A percentile compares a stretch with the other conserved stretches of the same genome.
phyloP scores from a whole-genome alignment of 192 early-diverging fungal species.

The Hyaloraphidium curvatum region DNA sequence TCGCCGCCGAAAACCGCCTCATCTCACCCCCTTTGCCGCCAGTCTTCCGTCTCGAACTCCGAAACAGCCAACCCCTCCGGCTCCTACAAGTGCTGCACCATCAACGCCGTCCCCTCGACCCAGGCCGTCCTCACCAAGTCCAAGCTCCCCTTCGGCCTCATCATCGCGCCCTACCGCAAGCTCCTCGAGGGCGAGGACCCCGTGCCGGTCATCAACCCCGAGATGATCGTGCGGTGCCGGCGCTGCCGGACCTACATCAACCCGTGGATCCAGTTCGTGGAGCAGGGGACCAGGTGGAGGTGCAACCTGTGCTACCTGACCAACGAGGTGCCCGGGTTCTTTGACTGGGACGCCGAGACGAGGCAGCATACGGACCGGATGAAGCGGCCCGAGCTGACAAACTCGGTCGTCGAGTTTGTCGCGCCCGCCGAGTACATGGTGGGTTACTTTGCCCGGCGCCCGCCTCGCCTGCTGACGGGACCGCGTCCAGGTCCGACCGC shows the following conservation, averaged over 20 bases:
- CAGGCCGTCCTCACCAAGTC: slow-evolving; percentile 67
- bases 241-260: slow-evolving; percentile 93
- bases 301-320: slow-evolving; percentile 85
- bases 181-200: slow-evolving; percentile 52
- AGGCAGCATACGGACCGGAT: slow-evolving; percentile 65
- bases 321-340: slow-evolving; percentile 68
- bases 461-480: too few species aligned
- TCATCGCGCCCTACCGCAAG: slow-evolving; percentile 75
- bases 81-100: slow-evolving; percentile 70
- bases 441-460: background rate
- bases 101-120: slow-evolving; percentile 75
- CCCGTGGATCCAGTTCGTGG: slow-evolving; percentile 85
- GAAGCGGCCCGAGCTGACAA: slow-evolving; percentile 72
- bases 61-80: slow-evolving; percentile 43
- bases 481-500: slow-evolving; percentile 72
- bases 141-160: slow-evolving; percentile 69
- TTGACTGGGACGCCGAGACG: slow-evolving; percentile 59
- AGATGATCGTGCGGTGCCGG: slow-evolving; percentile 79
- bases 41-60: slow-evolving; percentile 22
- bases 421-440: slow-evolving; percentile 96
- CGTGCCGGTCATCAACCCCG: slow-evolving; percentile 75
- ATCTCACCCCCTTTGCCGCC: background rate
- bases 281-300: slow-evolving; percentile 88
- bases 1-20: background rate
- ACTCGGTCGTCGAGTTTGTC: slow-evolving; percentile 80